phyloP scores from a whole-genome alignment of 2,329 filamentous ascomycete genomes.

The Eutypella sp. region DNA sequence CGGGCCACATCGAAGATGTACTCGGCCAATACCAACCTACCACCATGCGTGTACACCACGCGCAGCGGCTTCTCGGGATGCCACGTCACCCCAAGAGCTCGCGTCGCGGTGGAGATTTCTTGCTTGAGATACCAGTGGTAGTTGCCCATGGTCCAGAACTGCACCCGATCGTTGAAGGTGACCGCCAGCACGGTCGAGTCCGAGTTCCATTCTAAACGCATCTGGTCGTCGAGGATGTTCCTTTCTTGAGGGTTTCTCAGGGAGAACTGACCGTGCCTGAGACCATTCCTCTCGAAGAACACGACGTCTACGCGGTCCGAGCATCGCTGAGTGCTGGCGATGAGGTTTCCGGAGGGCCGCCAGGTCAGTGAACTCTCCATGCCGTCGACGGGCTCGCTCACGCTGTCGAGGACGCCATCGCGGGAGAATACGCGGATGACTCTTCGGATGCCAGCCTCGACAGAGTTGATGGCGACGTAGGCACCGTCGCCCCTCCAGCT shows the following conservation, averaged over 20 bases:
- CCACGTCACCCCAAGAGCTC: conserved; percentile 54
- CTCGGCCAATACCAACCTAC: conserved; percentile 54
- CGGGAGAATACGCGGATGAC: conserved; percentile 86
- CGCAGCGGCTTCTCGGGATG: conserved; percentile 79
- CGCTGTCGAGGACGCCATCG: conserved; percentile 85
- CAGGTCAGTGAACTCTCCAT: conserved; percentile 86
- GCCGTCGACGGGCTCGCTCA: conserved; percentile 89
- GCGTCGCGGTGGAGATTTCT: conserved; percentile 54
- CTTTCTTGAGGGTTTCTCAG: conserved; percentile 61
- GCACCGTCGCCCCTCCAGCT: conserved; percentile 95
- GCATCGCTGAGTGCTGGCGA: conserved; percentile 78
- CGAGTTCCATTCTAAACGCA: conserved; percentile 78
- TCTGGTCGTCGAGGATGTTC: conserved; percentile 48
- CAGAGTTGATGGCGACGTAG: conserved; percentile 78
- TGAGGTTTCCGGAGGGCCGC: conserved; percentile 84
- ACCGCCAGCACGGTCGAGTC: conserved; percentile 90
- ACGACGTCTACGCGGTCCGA: conserved; percentile 70
- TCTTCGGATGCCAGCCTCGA: conserved; percentile 65
- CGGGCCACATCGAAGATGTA: conserved; percentile 63
- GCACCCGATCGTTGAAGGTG: conserved; percentile 66
- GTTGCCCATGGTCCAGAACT: conserved; percentile 95
- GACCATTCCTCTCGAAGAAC: conserved; percentile 96
- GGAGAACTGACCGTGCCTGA: conserved; percentile 92
- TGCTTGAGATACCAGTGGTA: conserved; percentile 99
- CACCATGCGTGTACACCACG: conserved; percentile 50